Evolutionary conservation across 2,329 filamentous ascomycete genomes (phyloP).

Genomic region (Proliferodiscus dingleyae): DNA sequence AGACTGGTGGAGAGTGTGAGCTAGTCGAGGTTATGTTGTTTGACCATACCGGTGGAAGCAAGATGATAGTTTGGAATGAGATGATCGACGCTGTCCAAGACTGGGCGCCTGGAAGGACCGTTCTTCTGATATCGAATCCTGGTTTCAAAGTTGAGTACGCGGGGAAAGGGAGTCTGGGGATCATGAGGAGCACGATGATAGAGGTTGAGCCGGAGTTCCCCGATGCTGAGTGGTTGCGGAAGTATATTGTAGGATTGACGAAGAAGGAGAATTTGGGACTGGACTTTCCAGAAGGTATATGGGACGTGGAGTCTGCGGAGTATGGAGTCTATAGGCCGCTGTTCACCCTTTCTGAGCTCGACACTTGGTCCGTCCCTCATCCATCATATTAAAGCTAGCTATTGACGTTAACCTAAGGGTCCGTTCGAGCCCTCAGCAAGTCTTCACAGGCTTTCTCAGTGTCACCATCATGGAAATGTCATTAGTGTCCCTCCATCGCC

Average conservation of each 20-base stretch:
- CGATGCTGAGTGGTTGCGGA: conserved; percentile 50
- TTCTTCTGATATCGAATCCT: conserved; percentile 43
- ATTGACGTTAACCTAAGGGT: conserved; percentile 22
- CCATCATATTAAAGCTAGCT: neutral
- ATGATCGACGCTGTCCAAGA: conserved; percentile 39
- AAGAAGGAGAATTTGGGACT: conserved; percentile 47
- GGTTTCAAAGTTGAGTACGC: conserved; percentile 18
- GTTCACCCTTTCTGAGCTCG: conserved; percentile 40
- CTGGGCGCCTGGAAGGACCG: conserved; percentile 44
- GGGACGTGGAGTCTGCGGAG: conserved; percentile 34
- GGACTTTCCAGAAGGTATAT: conserved; percentile 40
- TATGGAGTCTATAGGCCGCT: conserved; percentile 33
- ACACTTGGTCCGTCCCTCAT: conserved; percentile 30
- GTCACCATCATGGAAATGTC: conserved; percentile 28
- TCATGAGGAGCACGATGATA: conserved; percentile 42
- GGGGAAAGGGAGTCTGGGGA: conserved; percentile 28
- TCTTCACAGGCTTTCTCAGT: conserved; percentile 38
- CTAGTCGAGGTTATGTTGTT: conserved; percentile 49
- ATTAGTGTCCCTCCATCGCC: conserved; percentile 22
- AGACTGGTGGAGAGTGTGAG: conserved; percentile 39
- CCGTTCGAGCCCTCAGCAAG: conserved; percentile 27
- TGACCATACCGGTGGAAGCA: conserved; percentile 51
- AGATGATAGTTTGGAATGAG: conserved; percentile 52
- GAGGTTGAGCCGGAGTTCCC: conserved; percentile 50
- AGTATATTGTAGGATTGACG: conserved; percentile 41